These are phyloP conservation scores for Rhodocollybia butyracea DNA, from an alignment of 768 basidiomycete species.

Conservation along the genomic window DNA sequence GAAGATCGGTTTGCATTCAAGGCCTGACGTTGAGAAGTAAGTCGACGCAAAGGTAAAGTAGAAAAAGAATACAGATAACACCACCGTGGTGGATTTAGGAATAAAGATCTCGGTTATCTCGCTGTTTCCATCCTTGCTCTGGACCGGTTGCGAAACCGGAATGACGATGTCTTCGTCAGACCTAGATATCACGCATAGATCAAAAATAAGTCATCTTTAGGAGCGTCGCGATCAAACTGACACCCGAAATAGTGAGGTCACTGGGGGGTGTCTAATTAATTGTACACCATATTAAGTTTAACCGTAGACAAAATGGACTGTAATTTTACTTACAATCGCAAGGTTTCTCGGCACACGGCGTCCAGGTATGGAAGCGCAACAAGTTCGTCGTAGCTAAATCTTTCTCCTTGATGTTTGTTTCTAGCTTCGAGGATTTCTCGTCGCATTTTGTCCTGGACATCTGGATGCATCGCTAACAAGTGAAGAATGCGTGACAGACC, in stretches of 20 bases:
- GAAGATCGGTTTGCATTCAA: constrained; percentile 31
- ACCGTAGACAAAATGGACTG: no score
- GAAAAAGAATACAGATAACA: constrained; percentile 10
- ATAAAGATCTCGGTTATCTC: constrained; percentile 21
- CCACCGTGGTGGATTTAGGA: constrained; percentile 23
- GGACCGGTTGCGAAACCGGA: constrained; percentile 31
- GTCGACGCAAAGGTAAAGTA: neutral
- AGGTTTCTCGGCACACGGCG: constrained; percentile 37
- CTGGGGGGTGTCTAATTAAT: constrained; percentile 27
- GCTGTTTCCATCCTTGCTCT: constrained; percentile 23
- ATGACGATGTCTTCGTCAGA: constrained; percentile 27
- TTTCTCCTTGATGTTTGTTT: constrained; percentile 15
- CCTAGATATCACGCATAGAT: neutral
- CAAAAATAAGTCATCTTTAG: no score
- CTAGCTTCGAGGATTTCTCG: constrained; percentile 29
- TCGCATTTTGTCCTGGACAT: constrained; percentile 35
- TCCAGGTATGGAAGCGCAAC: constrained; percentile 35
- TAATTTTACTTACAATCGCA: constrained; percentile 28
- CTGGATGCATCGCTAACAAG: constrained; percentile 29
- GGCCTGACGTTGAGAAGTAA: constrained; percentile 12
- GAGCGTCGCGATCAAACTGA: no score
- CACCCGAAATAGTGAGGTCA: constrained; percentile 19
- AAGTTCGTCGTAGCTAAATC: constrained; percentile 35
- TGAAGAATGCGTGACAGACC: constrained; percentile 31
- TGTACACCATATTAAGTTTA: no score